Evolutionary conservation across 106 monocot species (phyloP), one percentile per base, ranked within the genome.

Genomic region (Acorus calamus): DNA sequence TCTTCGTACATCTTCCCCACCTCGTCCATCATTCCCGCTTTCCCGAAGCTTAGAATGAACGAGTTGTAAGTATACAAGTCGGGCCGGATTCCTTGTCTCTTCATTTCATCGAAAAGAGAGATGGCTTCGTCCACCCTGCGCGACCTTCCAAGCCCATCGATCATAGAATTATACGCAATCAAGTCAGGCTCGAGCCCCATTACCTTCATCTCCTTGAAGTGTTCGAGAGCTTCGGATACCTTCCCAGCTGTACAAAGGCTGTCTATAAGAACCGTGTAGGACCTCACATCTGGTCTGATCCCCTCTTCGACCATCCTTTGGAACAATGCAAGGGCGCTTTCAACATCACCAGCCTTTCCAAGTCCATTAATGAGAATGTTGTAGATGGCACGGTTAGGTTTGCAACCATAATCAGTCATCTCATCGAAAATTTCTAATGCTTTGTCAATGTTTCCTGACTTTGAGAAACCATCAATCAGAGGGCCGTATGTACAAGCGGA

Each of bases 41-140:
- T 88, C 42, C 96, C 84, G 62, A 85, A 68, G 61, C 77, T 50
- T 46, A 91, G 79, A 80, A 98, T 98, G 51, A 98, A 50, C 12
- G 82, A 76, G 70, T 98, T 98, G 57, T 91, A 98, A 42, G 91
- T 98, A 71, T 91, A 98, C 66, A 91, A 74, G 56, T 98, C 91
- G 2, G 96, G 87, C 59, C 55, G 12, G 53, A 91, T 79, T 57
- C 91, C 91, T 68, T 77, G 80, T 6, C 41, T 78, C 70, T 81
- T 74, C 96, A 98, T 88, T 69, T 98, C 85, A 63, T 81, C 47
- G 55, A 91, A 79, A 11, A 98, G 76, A 60, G 60, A 11, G 8
- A 81, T 47, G 7, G 88, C 96, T 62, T 98, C 85, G 10, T 91
- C 80, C 41, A 85, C 7, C 68, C 79, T 80, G 47, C 70, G 65